Evolutionary conservation across 768 basidiomycete genomes (phyloP), one percentile per base, ranked within the genome.

Genomic region (Lyophyllum atratum): DNA sequence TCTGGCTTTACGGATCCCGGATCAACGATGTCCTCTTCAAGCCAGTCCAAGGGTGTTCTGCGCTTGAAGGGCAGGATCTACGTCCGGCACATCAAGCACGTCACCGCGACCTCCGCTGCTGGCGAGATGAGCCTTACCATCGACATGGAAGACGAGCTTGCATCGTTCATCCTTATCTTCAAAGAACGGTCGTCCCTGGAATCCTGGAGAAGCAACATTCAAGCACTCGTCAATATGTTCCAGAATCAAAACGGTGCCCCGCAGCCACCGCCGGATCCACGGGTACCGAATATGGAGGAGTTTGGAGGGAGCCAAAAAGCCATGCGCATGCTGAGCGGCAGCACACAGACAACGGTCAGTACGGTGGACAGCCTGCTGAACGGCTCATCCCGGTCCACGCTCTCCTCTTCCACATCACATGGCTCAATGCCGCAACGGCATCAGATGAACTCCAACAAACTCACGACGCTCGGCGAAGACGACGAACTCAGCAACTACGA

Each of bases 61-160:
- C 85, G 93, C 11, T 83, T 98, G 39, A 98, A 97, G 68, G 97
- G 97, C 0, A 81, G 95, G 47, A 97, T 99, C 61, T 98, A 95
- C 73, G 89, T 98, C 34, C 85, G 92, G 24, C 96, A 98, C 72
- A 95, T 99, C 73, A 89, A 89, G 63, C 86, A 89, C 52, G 90
- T 99, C 52, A 87, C 87, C 26, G 90, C 94, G 56, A 87, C 87
- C 31, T 89, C 88, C 2, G 79, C 85, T 9, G 81, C 82, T 19
- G 87, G 87, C 31, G 95, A 96, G 71, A 81, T 97, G 76, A 95
- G 93, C 68, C 80, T 98, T 59, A 97, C 96, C 4, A 96, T 99
- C 66, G 90, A 93, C 65, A 98, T 99, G 95, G 93, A 95, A 74
- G 96, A 98, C 68, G 93, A 96, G 67, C 77, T 97, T 54, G 95